Conservation (phyloP, 257 asterid genomes). For the Scutellaria baicalensis region DNA sequence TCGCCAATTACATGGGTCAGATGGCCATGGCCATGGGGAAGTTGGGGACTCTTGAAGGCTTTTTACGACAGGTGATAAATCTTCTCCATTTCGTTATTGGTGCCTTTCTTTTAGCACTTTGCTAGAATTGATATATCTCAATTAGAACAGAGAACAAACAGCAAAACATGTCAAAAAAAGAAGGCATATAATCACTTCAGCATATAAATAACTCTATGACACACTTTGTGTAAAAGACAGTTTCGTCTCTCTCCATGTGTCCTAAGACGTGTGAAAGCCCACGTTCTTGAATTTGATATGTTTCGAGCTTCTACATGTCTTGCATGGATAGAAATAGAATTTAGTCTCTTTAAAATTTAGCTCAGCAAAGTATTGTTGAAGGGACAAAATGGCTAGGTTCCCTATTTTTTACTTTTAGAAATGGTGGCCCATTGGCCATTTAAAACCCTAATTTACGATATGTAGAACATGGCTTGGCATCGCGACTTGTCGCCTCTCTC, state of each 20-base stretch:
- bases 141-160: no score
- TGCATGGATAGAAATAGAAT: no score
- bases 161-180: no score
- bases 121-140: neutral
- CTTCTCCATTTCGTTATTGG: neutral
- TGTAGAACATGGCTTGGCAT: no score
- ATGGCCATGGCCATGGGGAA: slow-evolving; percentile 99
- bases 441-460: no score
- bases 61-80: slow-evolving; percentile 62
- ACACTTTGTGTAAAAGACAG: neutral
- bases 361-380: no score
- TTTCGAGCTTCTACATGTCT: neutral
- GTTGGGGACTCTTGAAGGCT: slow-evolving; percentile 84
- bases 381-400: no score
- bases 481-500: no score
- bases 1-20: slow-evolving; percentile 93
- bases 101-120: neutral
- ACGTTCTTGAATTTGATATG: neutral
- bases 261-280: neutral
- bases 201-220: neutral
- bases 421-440: no score
- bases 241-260: neutral
- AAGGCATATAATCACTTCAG: neutral
- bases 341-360: no score
- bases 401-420: no score